These are phyloP conservation scores for Erysimum pusillum DNA, from an alignment of 441 rosid species.

Conservation along the genomic window DNA sequence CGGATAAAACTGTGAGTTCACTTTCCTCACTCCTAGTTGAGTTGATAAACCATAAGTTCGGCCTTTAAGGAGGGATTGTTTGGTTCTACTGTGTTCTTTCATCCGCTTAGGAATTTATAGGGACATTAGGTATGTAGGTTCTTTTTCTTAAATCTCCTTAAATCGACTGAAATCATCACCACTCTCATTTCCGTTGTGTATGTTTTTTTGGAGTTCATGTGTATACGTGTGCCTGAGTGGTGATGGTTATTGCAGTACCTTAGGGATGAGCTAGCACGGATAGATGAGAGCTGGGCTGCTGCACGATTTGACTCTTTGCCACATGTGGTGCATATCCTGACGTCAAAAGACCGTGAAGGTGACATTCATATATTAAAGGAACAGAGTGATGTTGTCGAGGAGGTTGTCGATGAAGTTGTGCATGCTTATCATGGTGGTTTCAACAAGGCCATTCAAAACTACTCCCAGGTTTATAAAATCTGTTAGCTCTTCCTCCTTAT, in stretches of 20 bases:
- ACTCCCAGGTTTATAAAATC: slow-evolving; percentile 81
- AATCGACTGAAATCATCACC: slow-evolving; percentile 5
- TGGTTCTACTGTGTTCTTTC: slow-evolving; percentile 6
- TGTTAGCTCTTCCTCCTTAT: slow-evolving; percentile 14
- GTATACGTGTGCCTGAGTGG: slow-evolving; percentile 41
- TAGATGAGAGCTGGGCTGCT: slow-evolving; percentile 90
- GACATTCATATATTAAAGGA: slow-evolving; percentile 82
- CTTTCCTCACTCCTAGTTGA: slow-evolving; percentile 22
- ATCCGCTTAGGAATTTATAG: slow-evolving; percentile 1
- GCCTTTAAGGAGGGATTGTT: slow-evolving; percentile 10
- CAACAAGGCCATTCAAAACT: slow-evolving; percentile 98
- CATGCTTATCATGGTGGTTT: slow-evolving; percentile 97
- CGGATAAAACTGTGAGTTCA: slow-evolving; percentile 78
- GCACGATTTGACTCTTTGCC: slow-evolving; percentile 99
- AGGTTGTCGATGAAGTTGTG: slow-evolving; percentile 98
- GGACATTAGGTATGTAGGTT: not conserved
- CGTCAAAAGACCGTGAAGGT: slow-evolving; percentile 93
- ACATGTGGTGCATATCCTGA: slow-evolving; percentile 93
- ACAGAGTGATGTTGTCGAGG: slow-evolving; percentile 95
- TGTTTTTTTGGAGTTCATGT: slow-evolving; percentile 16
- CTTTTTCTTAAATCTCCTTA: slow-evolving; percentile 15
- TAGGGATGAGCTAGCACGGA: slow-evolving; percentile 78
- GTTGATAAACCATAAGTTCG: not conserved
- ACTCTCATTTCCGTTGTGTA: not conserved
- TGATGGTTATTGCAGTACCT: slow-evolving; percentile 69